These are phyloP conservation scores for Skeletonema marinoi DNA, from an alignment of 108 stramenopile genomes.

Conservation along the genomic window DNA sequence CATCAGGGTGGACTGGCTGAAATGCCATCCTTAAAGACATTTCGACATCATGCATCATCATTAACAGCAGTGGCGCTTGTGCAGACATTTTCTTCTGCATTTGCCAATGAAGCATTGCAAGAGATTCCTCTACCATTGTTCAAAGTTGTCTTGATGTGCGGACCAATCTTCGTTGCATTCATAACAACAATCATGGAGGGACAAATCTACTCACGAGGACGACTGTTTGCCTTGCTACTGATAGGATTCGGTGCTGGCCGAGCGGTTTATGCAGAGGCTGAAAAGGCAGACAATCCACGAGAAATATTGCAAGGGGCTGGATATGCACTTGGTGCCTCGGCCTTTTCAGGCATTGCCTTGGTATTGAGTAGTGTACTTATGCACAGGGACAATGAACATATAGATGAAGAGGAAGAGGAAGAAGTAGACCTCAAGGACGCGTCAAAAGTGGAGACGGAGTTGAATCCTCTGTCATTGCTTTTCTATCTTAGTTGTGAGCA, in stretches of 20 bases:
- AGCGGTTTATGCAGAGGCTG: slow-evolving; percentile 35
- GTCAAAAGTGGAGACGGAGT: slow-evolving; percentile 8
- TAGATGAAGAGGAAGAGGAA: not conserved
- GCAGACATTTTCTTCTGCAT: slow-evolving; percentile 24
- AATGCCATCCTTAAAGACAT: slow-evolving; percentile 18
- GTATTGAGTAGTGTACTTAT: slow-evolving; percentile 27
- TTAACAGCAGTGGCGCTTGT: slow-evolving; percentile 22
- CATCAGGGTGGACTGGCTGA: slow-evolving; percentile 1
- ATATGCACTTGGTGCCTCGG: slow-evolving; percentile 21
- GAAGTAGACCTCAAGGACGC: not conserved
- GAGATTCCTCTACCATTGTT: slow-evolving; percentile 20
- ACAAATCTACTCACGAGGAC: slow-evolving; percentile 10
- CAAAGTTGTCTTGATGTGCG: slow-evolving; percentile 38
- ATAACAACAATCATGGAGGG: slow-evolving; percentile 23
- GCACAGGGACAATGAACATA: slow-evolving; percentile 6
- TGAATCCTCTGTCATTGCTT: slow-evolving; percentile 22
- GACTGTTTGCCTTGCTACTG: slow-evolving; percentile 13
- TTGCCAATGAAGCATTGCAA: slow-evolving; percentile 21
- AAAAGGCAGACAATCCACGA: slow-evolving; percentile 26
- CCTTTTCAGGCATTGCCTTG: slow-evolving; percentile 27
- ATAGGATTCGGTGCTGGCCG: slow-evolving; percentile 24
- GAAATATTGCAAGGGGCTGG: slow-evolving; percentile 14
- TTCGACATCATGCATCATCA: slow-evolving; percentile 16
- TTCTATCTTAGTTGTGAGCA: slow-evolving; percentile 35
- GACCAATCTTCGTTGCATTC: slow-evolving; percentile 32